Percentiles rank a stretch among this genome's conserved stretches.
Conservation (phyloP, 495 filamentous ascomycete genomes). For the Penicillium egyptiacum region DNA sequence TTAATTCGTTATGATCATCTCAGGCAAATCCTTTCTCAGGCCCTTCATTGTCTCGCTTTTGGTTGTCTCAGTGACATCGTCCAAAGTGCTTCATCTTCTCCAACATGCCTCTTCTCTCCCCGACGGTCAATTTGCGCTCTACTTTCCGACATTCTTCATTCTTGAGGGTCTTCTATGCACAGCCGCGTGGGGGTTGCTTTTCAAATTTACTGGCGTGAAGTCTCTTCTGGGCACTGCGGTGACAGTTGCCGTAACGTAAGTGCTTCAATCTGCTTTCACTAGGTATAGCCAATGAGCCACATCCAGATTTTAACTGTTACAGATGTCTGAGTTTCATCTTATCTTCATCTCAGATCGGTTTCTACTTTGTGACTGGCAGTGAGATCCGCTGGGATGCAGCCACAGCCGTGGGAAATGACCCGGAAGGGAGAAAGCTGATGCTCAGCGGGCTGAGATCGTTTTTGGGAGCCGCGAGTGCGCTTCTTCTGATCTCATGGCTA, state of each 20-base stretch:
- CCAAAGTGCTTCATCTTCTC: slow-evolving; percentile 25
- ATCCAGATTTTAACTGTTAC: not conserved
- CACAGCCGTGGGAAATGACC: slow-evolving; percentile 24
- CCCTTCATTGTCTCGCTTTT: slow-evolving; percentile 25
- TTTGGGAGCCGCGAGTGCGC: slow-evolving; percentile 13
- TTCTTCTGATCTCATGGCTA: slow-evolving; percentile 19
- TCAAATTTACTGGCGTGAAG: slow-evolving; percentile 10
- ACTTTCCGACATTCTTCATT: slow-evolving; percentile 29
- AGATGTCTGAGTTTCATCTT: slow-evolving; percentile 20
- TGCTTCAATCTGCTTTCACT: not conserved
- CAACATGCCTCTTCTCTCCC: slow-evolving; percentile 23
- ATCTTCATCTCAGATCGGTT: slow-evolving; percentile 25
- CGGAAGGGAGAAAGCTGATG: slow-evolving; percentile 26
- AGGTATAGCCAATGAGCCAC: not conserved
- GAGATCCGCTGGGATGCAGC: slow-evolving; percentile 31
- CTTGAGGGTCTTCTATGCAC: slow-evolving; percentile 18
- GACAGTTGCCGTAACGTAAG: slow-evolving; percentile 16
- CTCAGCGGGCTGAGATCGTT: slow-evolving; percentile 27
- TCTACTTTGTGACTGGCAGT: slow-evolving; percentile 29
- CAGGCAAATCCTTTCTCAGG: slow-evolving; percentile 16
- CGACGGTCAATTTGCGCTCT: slow-evolving; percentile 12
- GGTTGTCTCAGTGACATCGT: slow-evolving; percentile 18
- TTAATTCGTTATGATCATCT: slow-evolving; percentile 16
- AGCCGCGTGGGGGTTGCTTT: slow-evolving; percentile 19
- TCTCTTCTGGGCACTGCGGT: slow-evolving; percentile 9